Evolutionary conservation across 2,329 filamentous ascomycete genomes (phyloP), one percentile per base, ranked within the genome.

Genomic region (Leptographium wingfieldii): DNA sequence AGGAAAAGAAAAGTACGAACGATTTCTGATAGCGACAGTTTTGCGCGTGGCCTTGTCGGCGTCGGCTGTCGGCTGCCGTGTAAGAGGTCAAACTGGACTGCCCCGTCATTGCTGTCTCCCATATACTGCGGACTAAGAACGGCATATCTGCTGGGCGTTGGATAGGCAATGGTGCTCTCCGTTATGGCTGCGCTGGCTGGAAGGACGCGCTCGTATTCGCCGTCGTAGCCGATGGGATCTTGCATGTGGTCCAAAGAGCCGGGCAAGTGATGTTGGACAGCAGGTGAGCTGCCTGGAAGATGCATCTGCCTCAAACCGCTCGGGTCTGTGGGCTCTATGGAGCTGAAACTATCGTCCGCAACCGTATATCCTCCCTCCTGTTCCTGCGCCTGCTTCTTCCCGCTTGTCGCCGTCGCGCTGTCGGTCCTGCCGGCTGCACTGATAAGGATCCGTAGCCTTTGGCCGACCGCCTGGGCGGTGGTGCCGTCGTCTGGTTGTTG

Each of bases 71-170:
- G 46, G 2, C 22, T 43, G 54, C 2, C 33, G 7, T 12, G 10
- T 22, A 9, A 7, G n/a, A 5, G 9, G 10, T 14, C 40, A 48
- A 16, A 14, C 19, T 19, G 22, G 31, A 14, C 38, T 14, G 46
- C 54, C 6, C 27, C 48, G 33, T 35, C 54, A 56, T 54, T 55
- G 35, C 48, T 43, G 6, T 14, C 46, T 10, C 46, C 27, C 4
- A 25, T 49, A 29, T 48, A n/a, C 38, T 55, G 61, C 22, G 35
- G 63, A 10, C 60, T 64, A 6, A 66, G 66, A 6, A 64, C 66
- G 9, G 62, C 64, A 55, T 65, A 68, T 10, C 66, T 63, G 56
- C 69, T 73, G 10, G 72, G 72, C 1, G 72, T 73, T 5, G 72
- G 64, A 38, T 71, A 72, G 1, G 70, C 69, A n/a, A 65, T 55